phyloP scores from a whole-genome alignment of 139 green algal genomes.

The Asterochloris sp. region DNA sequence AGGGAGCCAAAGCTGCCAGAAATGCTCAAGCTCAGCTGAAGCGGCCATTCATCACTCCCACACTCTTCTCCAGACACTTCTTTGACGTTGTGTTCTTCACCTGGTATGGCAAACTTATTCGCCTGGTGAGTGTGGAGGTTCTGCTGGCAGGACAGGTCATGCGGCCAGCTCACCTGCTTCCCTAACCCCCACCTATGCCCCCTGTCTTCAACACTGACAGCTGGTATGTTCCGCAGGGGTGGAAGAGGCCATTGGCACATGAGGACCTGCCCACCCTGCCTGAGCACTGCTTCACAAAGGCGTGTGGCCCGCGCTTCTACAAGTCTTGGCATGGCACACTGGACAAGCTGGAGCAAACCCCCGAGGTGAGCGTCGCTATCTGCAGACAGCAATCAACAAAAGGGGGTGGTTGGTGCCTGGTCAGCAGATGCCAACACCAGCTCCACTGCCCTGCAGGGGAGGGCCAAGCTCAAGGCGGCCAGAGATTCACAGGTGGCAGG shows the following conservation, averaged over 20 bases:
- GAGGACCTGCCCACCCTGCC: constrained; percentile 10
- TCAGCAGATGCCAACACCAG: neutral
- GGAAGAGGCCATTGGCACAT: constrained; percentile 9
- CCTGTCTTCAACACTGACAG: neutral
- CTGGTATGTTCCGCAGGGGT: neutral
- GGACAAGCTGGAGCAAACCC: neutral
- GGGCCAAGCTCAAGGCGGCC: neutral
- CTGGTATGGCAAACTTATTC: constrained; percentile 7
- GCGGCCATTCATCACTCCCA: neutral
- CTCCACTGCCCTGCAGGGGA: neutral
- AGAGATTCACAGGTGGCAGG: neutral
- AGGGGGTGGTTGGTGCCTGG: neutral
- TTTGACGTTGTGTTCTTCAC: constrained; percentile 17
- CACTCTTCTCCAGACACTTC: neutral
- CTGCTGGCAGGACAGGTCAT: too few species aligned
- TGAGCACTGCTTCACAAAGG: neutral
- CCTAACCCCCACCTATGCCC: neutral
- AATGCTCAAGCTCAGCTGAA: neutral
- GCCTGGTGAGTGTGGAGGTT: neutral
- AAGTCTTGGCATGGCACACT: constrained; percentile 11
- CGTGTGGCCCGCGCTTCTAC: neutral
- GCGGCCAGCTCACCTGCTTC: neutral
- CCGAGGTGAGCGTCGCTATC: neutral
- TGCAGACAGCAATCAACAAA: neutral
- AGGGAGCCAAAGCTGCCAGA: neutral